Conservation (phyloP, 2,329 filamentous ascomycete species). For the Fusarium tjaetaba region DNA sequence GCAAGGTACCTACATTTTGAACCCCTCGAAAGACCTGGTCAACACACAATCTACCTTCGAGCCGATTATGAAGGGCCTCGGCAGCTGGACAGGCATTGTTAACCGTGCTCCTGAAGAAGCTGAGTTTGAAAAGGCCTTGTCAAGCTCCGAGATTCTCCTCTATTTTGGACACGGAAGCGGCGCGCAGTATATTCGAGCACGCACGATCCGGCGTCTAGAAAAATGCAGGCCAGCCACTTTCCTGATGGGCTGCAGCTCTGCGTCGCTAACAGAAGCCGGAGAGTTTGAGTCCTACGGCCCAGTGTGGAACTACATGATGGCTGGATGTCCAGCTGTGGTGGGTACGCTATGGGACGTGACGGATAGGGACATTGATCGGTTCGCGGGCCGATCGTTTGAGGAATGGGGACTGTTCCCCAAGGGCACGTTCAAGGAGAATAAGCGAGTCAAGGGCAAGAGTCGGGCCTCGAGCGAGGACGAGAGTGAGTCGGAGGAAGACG, state of each 20-base stretch:
- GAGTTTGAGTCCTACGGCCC: slow-evolving; percentile 93
- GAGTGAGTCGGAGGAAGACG: slow-evolving; percentile 39
- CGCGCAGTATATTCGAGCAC: slow-evolving; percentile 89
- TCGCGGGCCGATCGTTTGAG: slow-evolving; percentile 81
- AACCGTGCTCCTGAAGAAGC: slow-evolving; percentile 76
- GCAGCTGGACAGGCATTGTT: slow-evolving; percentile 77
- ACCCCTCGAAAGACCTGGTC: slow-evolving; percentile 84
- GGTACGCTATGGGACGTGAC: slow-evolving; percentile 98
- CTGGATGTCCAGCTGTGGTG: slow-evolving; percentile 85
- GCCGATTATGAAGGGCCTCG: slow-evolving; percentile 69
- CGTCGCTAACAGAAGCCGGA: slow-evolving; percentile 78
- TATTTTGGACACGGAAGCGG: slow-evolving; percentile 98
- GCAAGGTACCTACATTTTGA: slow-evolving; percentile 82
- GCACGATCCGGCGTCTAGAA: slow-evolving; percentile 81
- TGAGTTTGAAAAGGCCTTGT: slow-evolving; percentile 77
- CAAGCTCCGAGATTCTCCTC: slow-evolving; percentile 76
- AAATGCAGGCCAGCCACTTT: slow-evolving; percentile 81
- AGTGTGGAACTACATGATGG: slow-evolving; percentile 90
- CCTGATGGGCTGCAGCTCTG: slow-evolving; percentile 94
- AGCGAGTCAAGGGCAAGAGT: slow-evolving; percentile 44
- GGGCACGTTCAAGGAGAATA: slow-evolving; percentile 56
- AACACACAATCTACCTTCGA: slow-evolving; percentile 83
- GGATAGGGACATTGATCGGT: slow-evolving; percentile 95
- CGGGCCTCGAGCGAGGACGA: slow-evolving; percentile 37
- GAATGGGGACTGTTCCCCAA: slow-evolving; percentile 80